A percentile compares a stretch with the other conserved stretches of the same genome.
These are phyloP conservation scores for Aspergillus niger DNA, from an alignment of 2,329 filamentous ascomycete species.

Conservation along the genomic window DNA sequence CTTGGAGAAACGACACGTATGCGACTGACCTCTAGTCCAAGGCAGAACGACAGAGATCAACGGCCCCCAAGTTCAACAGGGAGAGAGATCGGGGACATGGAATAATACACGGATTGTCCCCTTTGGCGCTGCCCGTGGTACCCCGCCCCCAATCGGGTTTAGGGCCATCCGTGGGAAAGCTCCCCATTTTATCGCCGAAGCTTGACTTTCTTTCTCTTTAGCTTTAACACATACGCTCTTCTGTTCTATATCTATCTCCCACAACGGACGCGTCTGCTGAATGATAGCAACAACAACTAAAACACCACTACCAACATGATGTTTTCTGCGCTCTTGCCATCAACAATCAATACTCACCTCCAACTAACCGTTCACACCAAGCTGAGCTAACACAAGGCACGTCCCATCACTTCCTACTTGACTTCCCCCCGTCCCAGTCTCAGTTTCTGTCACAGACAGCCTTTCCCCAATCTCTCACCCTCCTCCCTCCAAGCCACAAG, in stretches of 20 bases:
- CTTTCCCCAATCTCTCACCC: not conserved
- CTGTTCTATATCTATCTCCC: conserved; percentile 2
- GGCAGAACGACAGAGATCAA: not conserved
- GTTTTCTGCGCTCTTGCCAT: not conserved
- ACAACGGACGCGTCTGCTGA: not conserved
- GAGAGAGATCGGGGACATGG: conserved; percentile 4
- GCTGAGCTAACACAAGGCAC: conserved; percentile 11
- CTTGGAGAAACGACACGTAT: not conserved
- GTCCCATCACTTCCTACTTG: not conserved
- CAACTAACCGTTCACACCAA: not conserved
- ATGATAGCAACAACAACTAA: not conserved
- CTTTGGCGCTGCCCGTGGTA: conserved; percentile 10
- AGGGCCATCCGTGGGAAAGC: conserved; percentile 12
- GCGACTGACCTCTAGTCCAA: not conserved
- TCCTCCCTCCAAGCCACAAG: not conserved
- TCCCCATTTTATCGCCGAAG: conserved; percentile 6
- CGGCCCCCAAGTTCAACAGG: not conserved
- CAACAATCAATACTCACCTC: not conserved
- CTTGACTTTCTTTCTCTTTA: not conserved
- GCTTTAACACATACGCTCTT: not conserved
- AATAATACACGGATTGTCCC: not conserved
- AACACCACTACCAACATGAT: not conserved
- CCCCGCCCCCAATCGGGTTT: conserved; percentile 29
- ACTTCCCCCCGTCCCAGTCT: no score
- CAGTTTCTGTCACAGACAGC: not conserved